Conservation (phyloP, 352 stramenopile species). For the Phytophthora aleatoria region DNA sequence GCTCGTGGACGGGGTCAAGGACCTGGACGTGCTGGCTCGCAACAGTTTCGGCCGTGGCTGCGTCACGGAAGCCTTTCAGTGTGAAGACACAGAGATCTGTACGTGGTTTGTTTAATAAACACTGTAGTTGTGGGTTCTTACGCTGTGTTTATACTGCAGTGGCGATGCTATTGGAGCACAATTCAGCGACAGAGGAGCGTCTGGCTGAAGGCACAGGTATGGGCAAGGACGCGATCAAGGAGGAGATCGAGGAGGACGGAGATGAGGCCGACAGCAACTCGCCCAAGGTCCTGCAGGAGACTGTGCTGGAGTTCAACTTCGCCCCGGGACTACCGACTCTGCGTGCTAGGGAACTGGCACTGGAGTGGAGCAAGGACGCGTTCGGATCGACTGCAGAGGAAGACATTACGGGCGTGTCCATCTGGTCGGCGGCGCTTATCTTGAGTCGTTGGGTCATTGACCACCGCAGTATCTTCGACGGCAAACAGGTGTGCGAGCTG, state of each 20-base stretch:
- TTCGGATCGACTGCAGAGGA: conserved; percentile 83
- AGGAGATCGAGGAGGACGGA: conserved; percentile 69
- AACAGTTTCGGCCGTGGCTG: conserved; percentile 84
- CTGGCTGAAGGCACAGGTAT: conserved; percentile 76
- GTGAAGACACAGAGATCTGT: conserved; percentile 87
- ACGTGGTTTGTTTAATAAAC: conserved; percentile 19
- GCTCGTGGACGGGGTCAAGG: conserved; percentile 60
- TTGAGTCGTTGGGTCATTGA: conserved; percentile 86
- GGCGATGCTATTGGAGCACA: conserved; percentile 74
- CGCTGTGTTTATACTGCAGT: conserved; percentile 40
- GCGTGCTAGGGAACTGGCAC: conserved; percentile 74
- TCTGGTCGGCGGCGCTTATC: conserved; percentile 89
- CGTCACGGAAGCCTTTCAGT: conserved; percentile 85
- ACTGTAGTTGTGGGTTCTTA: neutral
- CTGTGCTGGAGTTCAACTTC: conserved; percentile 82
- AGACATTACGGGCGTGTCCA: conserved; percentile 88
- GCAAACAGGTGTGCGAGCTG: conserved; percentile 83
- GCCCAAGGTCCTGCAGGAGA: conserved; percentile 84
- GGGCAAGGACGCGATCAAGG: conserved; percentile 66
- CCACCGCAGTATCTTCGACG: conserved; percentile 58
- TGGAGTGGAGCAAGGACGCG: conserved; percentile 85
- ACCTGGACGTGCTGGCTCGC: conserved; percentile 84
- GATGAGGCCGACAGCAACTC: conserved; percentile 47
- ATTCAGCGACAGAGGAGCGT: conserved; percentile 76
- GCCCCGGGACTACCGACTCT: conserved; percentile 56